Evolutionary conservation across 192 early-diverging fungal species (phyloP).

Genomic region (Phycomyces blakesleeanus): DNA sequence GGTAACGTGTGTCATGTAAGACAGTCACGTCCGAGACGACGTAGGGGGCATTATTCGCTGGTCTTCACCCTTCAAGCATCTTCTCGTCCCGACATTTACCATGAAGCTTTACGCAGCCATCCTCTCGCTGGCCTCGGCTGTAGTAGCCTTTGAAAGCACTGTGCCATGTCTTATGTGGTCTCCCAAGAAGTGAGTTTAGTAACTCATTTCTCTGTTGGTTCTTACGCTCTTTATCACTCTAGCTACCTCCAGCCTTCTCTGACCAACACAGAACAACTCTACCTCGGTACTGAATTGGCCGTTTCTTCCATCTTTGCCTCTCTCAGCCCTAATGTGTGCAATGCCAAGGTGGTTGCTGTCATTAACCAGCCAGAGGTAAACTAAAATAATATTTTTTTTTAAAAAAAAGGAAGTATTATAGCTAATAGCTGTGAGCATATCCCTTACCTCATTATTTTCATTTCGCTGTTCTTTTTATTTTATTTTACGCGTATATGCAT

Average conservation of each 20-base stretch:
- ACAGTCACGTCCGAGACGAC: background rate
- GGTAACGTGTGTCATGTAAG: background rate
- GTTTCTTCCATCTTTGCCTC: conserved; percentile 11
- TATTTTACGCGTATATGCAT: no score
- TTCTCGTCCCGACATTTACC: background rate
- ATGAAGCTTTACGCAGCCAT: conserved; percentile 28
- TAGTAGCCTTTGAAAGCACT: conserved; percentile 35
- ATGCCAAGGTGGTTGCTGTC: conserved; percentile 26
- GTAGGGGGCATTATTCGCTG: background rate
- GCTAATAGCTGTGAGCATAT: no score
- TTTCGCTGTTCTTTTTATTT: no score
- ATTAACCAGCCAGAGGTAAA: conserved; percentile 36
- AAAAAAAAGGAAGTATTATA: conserved; percentile 1
- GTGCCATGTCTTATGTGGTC: conserved; percentile 36
- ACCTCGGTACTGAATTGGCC: conserved; percentile 20
- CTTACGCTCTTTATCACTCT: background rate
- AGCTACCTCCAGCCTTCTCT: conserved; percentile 14
- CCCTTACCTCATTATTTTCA: no score
- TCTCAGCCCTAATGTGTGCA: conserved; percentile 19
- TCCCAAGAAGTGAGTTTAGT: conserved; percentile 30
- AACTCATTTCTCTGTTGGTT: background rate
- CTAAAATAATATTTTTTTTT: background rate
- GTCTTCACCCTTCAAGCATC: background rate
- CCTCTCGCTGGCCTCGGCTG: conserved; percentile 25
- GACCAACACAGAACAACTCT: conserved; percentile 20